These are phyloP conservation scores for Vitis hybrid DNA, from an alignment of 177 flowering plant species.

Conservation along the genomic window DNA sequence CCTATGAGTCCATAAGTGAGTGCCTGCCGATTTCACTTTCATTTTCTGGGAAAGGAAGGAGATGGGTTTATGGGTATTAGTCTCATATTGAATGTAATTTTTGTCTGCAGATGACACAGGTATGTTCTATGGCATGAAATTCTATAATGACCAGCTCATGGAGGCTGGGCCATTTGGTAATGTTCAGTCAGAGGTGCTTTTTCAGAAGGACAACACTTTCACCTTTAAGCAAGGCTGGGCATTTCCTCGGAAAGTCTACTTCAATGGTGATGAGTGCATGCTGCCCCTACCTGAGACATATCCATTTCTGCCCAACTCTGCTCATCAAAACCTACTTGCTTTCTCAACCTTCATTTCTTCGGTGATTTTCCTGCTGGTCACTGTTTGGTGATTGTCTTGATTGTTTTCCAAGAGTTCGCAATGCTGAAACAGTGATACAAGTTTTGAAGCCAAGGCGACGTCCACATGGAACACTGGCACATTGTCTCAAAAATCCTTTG, in stretches of 20 bases:
- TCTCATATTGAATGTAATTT: not conserved
- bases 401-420: not conserved
- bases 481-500: not conserved
- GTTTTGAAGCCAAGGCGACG: slow-evolving; percentile 1
- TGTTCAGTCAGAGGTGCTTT: slow-evolving; percentile 55
- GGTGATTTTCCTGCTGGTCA: slow-evolving; percentile 21
- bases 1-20: slow-evolving; percentile 56
- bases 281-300: slow-evolving; percentile 60
- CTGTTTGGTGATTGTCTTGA: slow-evolving; percentile 17
- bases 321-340: slow-evolving; percentile 13
- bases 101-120: slow-evolving; percentile 56
- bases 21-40: slow-evolving; percentile 18
- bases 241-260: slow-evolving; percentile 53
- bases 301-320: slow-evolving; percentile 50
- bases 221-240: slow-evolving; percentile 68
- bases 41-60: not conserved
- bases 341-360: slow-evolving; percentile 10
- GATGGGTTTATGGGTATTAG: not conserved
- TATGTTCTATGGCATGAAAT: slow-evolving; percentile 60
- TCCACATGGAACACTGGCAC: not conserved
- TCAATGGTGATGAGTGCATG: slow-evolving; percentile 66
- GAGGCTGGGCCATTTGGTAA: slow-evolving; percentile 55
- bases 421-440: not conserved
- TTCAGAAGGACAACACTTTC: slow-evolving; percentile 51
- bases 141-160: slow-evolving; percentile 46